Evolutionary conservation across 495 filamentous ascomycete species (phyloP).

Genomic region (Viridothelium virens): DNA sequence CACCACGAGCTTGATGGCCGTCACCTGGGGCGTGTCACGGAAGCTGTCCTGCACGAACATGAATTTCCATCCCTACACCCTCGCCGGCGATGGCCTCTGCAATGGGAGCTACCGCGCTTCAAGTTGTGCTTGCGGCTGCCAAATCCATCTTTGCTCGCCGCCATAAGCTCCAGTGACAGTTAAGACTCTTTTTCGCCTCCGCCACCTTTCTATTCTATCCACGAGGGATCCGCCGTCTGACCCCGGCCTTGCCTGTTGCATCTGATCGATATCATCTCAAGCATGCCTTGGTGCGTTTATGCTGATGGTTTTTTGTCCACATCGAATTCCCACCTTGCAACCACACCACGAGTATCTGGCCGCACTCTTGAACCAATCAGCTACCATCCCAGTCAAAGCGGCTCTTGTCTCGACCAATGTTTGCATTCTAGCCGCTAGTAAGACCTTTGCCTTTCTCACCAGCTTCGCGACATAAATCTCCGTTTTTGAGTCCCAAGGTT

Average conservation of each 20-base stretch:
- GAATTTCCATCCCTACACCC: slow-evolving; percentile 11
- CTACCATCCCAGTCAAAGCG: not conserved
- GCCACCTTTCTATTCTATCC: not conserved
- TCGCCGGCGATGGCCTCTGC: not conserved
- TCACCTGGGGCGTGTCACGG: slow-evolving; percentile 7
- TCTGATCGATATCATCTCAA: slow-evolving; percentile 13
- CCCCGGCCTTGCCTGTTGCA: not conserved
- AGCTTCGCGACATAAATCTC: not conserved
- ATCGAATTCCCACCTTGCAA: slow-evolving; percentile 7
- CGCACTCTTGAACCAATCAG: slow-evolving; percentile 4
- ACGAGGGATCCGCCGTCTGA: slow-evolving; percentile 1
- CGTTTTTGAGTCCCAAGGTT: not conserved
- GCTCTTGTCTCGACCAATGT: not conserved
- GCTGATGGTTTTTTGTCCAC: slow-evolving; percentile 9
- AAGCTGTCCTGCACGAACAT: slow-evolving; percentile 1
- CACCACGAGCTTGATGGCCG: slow-evolving; percentile 8
- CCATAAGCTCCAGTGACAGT: too few species aligned
- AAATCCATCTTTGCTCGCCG: not conserved
- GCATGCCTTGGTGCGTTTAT: slow-evolving; percentile 8
- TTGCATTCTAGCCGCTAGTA: not conserved
- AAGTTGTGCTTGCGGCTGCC: not conserved
- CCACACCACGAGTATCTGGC: not conserved
- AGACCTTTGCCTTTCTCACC: not conserved
- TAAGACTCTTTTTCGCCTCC: too few species aligned
- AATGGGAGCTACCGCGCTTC: not conserved